Percentiles rank a stretch among this genome's conserved stretches.
Evolutionary conservation across 805 yeast genomes (phyloP).

Genomic region (Kluyveromyces nonfermentans): DNA sequence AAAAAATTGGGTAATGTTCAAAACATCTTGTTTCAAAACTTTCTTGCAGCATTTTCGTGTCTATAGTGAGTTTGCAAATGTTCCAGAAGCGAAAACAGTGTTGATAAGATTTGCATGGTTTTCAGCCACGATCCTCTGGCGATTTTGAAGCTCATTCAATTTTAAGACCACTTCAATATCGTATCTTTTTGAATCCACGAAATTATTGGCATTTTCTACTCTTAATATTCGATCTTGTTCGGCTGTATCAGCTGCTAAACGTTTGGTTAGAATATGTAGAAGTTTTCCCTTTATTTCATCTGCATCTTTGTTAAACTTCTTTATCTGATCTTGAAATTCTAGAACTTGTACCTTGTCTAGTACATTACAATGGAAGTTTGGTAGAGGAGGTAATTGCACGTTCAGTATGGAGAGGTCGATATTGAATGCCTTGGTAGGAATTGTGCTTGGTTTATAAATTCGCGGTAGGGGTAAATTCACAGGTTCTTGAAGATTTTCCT

Average conservation of each 20-base stretch:
- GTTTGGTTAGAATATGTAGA: constrained; percentile 9
- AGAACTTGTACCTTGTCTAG: constrained; percentile 14
- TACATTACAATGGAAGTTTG: constrained; percentile 12
- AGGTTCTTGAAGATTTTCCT: constrained; percentile 20
- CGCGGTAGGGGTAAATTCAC: constrained; percentile 23
- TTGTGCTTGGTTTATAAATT: constrained; percentile 15
- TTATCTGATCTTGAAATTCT: constrained; percentile 11
- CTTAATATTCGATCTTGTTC: constrained; percentile 13
- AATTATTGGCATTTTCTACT: constrained; percentile 15
- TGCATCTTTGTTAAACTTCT: constrained; percentile 12
- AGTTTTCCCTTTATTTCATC: constrained; percentile 13
- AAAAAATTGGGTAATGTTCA: too few relatives aligned
- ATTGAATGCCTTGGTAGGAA: constrained; percentile 11
- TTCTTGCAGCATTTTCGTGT: background rate
- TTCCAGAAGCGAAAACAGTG: constrained; percentile 9
- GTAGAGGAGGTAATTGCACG: constrained; percentile 13
- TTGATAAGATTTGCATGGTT: constrained; percentile 12
- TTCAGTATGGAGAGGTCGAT: constrained; percentile 8
- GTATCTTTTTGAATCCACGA: constrained; percentile 12
- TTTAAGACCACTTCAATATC: constrained; percentile 16
- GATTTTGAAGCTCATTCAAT: constrained; percentile 17
- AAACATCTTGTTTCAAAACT: too few relatives aligned
- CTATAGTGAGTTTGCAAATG: background rate
- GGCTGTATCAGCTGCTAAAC: constrained; percentile 15
- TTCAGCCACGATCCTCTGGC: constrained; percentile 18